Base-by-base conservation (phyloP, 75 land plant genomes). In the Adiantum capillusveneris region DNA sequence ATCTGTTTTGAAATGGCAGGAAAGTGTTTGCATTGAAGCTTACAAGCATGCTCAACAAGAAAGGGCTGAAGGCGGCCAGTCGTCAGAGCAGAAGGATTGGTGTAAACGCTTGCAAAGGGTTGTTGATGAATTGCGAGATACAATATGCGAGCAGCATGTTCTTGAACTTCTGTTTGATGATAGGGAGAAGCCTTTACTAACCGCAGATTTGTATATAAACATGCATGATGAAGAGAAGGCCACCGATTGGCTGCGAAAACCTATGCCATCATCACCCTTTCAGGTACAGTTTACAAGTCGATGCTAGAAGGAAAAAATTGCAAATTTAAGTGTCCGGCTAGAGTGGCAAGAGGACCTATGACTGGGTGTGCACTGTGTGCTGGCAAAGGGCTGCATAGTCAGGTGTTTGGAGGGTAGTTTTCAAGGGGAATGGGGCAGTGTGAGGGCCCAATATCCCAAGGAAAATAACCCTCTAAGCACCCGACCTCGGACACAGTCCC, bases 191-290 rank as follows among this genome's bases (percentile, higher is more conserved):
- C 70, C 85, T 54, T 63, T 77, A 36, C 54, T 90, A 29, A 69
- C 74, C 64, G 92, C 83, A 53, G 53, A 63, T 31, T 74, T 77
- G 29, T 90, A 90, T 61, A 56, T 90, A 27, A 63, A 55, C 26
- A 19, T 61, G 20, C 44, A 61, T 46, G 54, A 82, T 70, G 27
- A 74, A 64, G 59, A 69, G 63, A 21, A 83, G 72, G 30, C 74
- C 78, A 56, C 52, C 72, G 21, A 52, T 57, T 78, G 73, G 80
- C 78, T 66, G 16, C 52, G 71, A 52, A 77, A 85, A 39, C 85
- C 96, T 37, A 70, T 81, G 59, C 96, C 96, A 48, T 87, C 92
- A 26, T 65, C 73, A 44, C 75, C 90, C 29, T 90, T 90, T 63
- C 91, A 84, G 96, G 96, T 84, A 55, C 22, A 30, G 25, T 55